Evolutionary conservation across 495 filamentous ascomycete genomes (phyloP).

Genomic region (Beverwykella pulmonaria): DNA sequence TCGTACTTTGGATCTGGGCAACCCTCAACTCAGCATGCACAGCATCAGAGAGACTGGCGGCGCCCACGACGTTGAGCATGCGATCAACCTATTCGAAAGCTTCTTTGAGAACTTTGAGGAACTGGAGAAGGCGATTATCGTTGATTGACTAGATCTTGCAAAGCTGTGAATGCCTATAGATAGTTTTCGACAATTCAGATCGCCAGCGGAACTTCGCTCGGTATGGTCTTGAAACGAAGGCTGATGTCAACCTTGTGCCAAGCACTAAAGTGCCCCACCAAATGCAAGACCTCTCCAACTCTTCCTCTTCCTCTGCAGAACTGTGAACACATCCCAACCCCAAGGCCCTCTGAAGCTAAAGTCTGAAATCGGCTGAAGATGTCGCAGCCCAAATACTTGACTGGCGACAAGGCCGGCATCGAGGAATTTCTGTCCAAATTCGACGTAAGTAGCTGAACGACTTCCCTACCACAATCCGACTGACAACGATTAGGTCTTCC

Average conservation of each 20-base stretch:
- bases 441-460: slow-evolving; percentile 68
- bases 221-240: neutral
- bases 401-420: slow-evolving; percentile 73
- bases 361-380: slow-evolving; percentile 10
- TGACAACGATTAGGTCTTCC: slow-evolving; percentile 67
- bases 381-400: slow-evolving; percentile 69
- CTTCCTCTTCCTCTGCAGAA: neutral
- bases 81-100: slow-evolving; percentile 80
- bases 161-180: slow-evolving; percentile 23
- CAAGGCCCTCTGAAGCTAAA: neutral
- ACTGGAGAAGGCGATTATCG: slow-evolving; percentile 76
- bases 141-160: slow-evolving; percentile 57
- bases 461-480: neutral
- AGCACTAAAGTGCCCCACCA: slow-evolving; percentile 18
- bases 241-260: too few relatives aligned
- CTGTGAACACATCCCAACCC: neutral
- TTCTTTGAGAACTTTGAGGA: slow-evolving; percentile 84
- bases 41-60: slow-evolving; percentile 92
- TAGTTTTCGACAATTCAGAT: neutral
- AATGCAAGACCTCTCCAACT: slow-evolving; percentile 5
- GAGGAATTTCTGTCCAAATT: slow-evolving; percentile 83
- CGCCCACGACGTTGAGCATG: slow-evolving; percentile 83
- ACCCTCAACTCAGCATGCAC: slow-evolving; percentile 97
- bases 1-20: slow-evolving; percentile 88
- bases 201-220: neutral